Base-by-base conservation (phyloP, 148 eudicot species). In the Pharnaceum exiguum region DNA sequence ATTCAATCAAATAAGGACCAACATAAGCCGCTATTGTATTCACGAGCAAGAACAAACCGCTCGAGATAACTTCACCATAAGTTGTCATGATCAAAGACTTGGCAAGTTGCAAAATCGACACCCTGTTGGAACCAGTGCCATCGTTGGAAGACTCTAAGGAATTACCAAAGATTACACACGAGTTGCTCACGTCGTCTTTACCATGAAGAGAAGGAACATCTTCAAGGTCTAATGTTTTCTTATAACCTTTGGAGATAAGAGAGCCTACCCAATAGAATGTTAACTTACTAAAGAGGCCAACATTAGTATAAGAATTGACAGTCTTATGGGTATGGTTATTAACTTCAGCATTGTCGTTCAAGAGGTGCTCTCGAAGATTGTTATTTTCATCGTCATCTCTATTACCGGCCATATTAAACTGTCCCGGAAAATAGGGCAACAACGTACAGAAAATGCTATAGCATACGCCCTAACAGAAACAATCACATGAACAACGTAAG, bases 1-100 rank as follows among this genome's bases (percentile, higher is more conserved):
- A 55, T n/a, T 65, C 69, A 32, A 65, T 65, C 33, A 65, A 62
- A 36, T 55, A 65, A 1, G 69, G 69, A 26, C 69, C 69, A 10
- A 65, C 69, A 65, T 55, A 65, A 17, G 62, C 13, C 25, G 69
- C 53, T 11, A 45, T 12, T 2, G 62, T 43, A 37, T 46, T n/a
- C 46, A 55, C 19, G 22, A 65, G 61, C 26, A 62, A 60, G 25
- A 65, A 35, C 2, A 65, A 55, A 13, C 17, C 62, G 7, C 61
- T 65, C 11, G n/a, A 46, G 6, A 65, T 35, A 10, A 65, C 30
- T 1, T 65, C 69, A 12, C 28, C 43, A 54, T 46, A 33, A 31
- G 61, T 33, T 35, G 62, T 33, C 15, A 32, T 22, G 16, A 65
- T 12, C 44, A 65, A 47, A 1, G 69, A 26, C 39, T 55, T 55